Base-by-base conservation (phyloP, 2,329 filamentous ascomycete species). In the Phoma herbarum region DNA sequence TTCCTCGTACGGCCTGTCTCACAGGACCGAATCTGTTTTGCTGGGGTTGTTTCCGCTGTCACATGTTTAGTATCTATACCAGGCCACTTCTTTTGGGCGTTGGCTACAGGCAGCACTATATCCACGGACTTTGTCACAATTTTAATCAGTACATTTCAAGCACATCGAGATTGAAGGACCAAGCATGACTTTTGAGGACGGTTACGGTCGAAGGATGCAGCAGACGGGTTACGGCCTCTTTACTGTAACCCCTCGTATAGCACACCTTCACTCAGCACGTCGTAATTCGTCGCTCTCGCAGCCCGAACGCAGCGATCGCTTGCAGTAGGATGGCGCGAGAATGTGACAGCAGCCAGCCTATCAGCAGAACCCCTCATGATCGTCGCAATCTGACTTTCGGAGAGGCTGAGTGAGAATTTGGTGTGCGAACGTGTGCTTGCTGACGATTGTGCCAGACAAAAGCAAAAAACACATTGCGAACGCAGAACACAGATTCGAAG, bases 61-160 rank as follows among this genome's bases (percentile, higher is more conserved):
- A 60, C 14, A 48, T 48, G 31, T 50, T 50, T 39, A 42, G 56
- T 59, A 61, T 63, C 50, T 64, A 62, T 65, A 64, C 61, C 50
- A 54, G 41, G 23, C 28, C 59, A 57, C 29, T 54, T 52, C 55
- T 53, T 52, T 59, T 33, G 31, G 59, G 48, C 60, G 54, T 62
- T 64, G 56, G 64, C 57, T 60, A 61, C 62, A 62, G 45, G 56
- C 50, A 65, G 62, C 61, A 62, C 60, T 64, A 65, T 65, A 67
- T 67, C 62, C 62, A 61, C 52, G 53, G 49, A 44, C 28, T 53
- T 63, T 61, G 28, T 45, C 33, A 33, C 25, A 28, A 54, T 42
- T 54, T 53, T 45, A 50, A 50, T 35, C 25, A 54, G 50, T 54
- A 54, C 41, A 23, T 23, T 29, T 33, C 35, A 57, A 39, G 33